Conservation (phyloP, 768 basidiomycete species). For the Mycena galericulata region DNA sequence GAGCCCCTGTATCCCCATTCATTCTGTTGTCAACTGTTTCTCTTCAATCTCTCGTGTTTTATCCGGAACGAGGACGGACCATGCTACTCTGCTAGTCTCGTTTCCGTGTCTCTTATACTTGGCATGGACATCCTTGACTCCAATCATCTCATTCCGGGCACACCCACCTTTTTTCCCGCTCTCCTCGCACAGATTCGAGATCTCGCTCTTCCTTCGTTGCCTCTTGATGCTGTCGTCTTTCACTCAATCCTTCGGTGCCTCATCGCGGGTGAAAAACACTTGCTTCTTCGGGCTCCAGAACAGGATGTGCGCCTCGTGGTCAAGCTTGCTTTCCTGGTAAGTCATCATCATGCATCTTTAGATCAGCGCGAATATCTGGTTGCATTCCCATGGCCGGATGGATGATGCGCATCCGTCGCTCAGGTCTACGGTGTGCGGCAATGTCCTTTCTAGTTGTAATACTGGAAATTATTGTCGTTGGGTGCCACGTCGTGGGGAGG, state of each 20-base stretch:
- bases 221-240: constrained; percentile 71
- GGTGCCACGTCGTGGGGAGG: no score
- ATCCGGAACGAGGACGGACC: no score
- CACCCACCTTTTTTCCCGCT: constrained; percentile 61
- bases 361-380: not conserved
- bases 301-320: constrained; percentile 73
- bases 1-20: constrained; percentile 14
- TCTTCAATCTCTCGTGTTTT: no score
- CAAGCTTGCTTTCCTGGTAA: constrained; percentile 70
- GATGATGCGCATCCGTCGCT: no score
- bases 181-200: constrained; percentile 60
- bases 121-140: constrained; percentile 25
- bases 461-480: no score
- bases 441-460: no score
- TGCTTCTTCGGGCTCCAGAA: constrained; percentile 73
- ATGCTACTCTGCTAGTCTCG: no score
- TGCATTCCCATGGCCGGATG: not conserved
- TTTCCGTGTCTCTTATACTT: not conserved
- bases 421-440: no score
- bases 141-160: constrained; percentile 52
- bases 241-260: constrained; percentile 77
- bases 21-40: no score
- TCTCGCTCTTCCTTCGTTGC: constrained; percentile 54
- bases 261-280: constrained; percentile 69
- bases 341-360: constrained; percentile 28